Base-by-base conservation (phyloP, 208 protist genomes). In the Leishmania braziliensis region DNA sequence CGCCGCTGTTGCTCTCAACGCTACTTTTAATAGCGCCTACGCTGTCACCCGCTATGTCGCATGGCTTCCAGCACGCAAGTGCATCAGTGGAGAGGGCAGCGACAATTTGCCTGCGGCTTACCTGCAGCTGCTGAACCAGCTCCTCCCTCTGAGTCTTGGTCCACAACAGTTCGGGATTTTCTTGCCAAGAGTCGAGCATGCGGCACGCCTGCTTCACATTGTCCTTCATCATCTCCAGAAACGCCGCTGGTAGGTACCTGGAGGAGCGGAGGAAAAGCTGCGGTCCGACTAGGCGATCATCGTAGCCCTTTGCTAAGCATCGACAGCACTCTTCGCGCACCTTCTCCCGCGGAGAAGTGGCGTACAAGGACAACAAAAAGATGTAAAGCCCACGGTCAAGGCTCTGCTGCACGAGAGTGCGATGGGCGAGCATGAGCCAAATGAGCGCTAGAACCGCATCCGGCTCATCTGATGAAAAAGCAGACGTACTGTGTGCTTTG, bases 81-180 rank as follows among this genome's bases (percentile, higher is more conserved):
- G 88, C 88, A 75, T 92, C 86, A 4, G 62, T 20, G 53, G 74
- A 33, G 9, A 96, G 77, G 33, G 79, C 43, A 0, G 39, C 29
- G 16, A 91, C 83, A 53, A 97, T 88, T 65, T 88, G 68, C 10
- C 58, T 69, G 26, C 86, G 81, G 56, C 80, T 85, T 0, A 23
- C 70, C 46, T 36, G 62, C 69, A 91, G 80, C 36, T 51, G 68
- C 8, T 81, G 76, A 4, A 95, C 78, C 43, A 95, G 91, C 60
- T 83, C 77, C n/a, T 86, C 86, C 65, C 92, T 87, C 10, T 90
- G 90, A 75, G 87, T 85, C 69, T 90, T 90, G 23, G 87, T 98
- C 97, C 98, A 99, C 20, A 99, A 89, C 9, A 99, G 86, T 81
- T 99, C 97, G 9, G 98, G 97, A 68, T 93, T 99, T 82, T 99